phyloP scores from a whole-genome alignment of 495 filamentous ascomycete genomes.

The Trypethelium eluteriae region DNA sequence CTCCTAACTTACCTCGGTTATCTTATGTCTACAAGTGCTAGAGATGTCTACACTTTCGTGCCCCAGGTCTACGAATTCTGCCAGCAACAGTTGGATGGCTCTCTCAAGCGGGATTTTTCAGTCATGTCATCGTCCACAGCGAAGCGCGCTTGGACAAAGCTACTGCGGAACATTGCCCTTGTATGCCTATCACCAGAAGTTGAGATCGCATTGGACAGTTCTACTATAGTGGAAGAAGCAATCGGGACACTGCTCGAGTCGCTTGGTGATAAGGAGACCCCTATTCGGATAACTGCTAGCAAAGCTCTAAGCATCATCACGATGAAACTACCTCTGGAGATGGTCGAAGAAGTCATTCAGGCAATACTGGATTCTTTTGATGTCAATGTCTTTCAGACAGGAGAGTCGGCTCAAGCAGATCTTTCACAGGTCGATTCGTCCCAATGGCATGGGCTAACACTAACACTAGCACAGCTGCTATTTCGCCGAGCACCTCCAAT shows the following conservation, averaged over 20 bases:
- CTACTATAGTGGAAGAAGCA: conserved; percentile 54
- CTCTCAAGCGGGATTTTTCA: conserved; percentile 15
- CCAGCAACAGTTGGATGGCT: conserved; percentile 39
- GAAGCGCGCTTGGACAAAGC: conserved; percentile 74
- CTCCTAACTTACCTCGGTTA: conserved; percentile 70
- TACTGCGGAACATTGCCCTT: conserved; percentile 54
- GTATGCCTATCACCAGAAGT: not conserved
- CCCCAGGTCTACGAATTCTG: conserved; percentile 46
- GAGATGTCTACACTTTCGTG: conserved; percentile 47
- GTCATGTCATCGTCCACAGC: conserved; percentile 58
- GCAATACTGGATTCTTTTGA: conserved; percentile 68
- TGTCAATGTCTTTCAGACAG: conserved; percentile 66
- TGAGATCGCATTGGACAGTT: conserved; percentile 12
- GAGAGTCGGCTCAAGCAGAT: conserved; percentile 80
- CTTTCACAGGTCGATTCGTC: conserved; percentile 60
- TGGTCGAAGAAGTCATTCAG: conserved; percentile 79
- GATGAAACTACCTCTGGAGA: conserved; percentile 63
- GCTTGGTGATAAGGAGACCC: conserved; percentile 76
- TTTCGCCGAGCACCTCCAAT: conserved; percentile 68
- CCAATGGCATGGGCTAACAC: conserved; percentile 84
- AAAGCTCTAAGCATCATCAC: conserved; percentile 86
- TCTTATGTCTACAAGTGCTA: conserved; percentile 52
- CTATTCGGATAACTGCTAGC: conserved; percentile 79
- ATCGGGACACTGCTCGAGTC: conserved; percentile 62
- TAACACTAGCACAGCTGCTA: conserved; percentile 77